phyloP scores from a whole-genome alignment of 2,329 filamentous ascomycete genomes.

The Sclerotinia nivalis region DNA sequence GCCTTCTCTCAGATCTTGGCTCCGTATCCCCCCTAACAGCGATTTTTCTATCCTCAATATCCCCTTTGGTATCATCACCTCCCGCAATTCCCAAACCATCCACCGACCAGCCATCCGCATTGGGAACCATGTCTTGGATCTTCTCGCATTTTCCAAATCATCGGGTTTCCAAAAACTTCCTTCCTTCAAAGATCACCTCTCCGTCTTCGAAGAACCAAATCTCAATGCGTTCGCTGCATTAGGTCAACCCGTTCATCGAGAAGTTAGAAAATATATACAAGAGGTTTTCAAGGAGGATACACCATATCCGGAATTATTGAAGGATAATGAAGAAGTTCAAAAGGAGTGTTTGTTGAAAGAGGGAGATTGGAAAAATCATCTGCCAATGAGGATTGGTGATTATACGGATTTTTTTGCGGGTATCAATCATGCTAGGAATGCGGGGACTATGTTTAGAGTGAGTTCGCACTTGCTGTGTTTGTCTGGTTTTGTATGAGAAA shows the following conservation, averaged over 20 bases:
- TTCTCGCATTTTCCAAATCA: conserved; percentile 59
- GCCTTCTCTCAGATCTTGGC: conserved; percentile 40
- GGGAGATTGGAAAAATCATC: conserved; percentile 61
- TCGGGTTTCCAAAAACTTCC: conserved; percentile 62
- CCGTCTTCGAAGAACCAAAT: conserved; percentile 64
- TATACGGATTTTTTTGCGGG: conserved; percentile 88
- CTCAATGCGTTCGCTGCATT: conserved; percentile 74
- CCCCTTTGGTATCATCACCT: conserved; percentile 73
- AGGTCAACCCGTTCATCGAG: conserved; percentile 64
- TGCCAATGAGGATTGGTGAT: conserved; percentile 78
- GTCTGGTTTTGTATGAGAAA: background rate
- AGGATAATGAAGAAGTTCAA: conserved; percentile 60
- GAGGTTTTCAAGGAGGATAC: conserved; percentile 63
- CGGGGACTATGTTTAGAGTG: conserved; percentile 30
- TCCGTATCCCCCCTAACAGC: conserved; percentile 36
- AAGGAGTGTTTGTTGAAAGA: conserved; percentile 60
- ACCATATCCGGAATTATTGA: conserved; percentile 59
- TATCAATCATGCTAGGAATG: conserved; percentile 72
- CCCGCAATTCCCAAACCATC: conserved; percentile 44
- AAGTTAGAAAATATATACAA: conserved; percentile 70
- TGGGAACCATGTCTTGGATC: conserved; percentile 66
- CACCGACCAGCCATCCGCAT: conserved; percentile 66
- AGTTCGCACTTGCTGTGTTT: background rate
- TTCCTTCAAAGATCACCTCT: conserved; percentile 51
- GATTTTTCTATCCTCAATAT: conserved; percentile 73